phyloP scores from a whole-genome alignment of 257 asterid species.

The Thymus quinquecostatus region DNA sequence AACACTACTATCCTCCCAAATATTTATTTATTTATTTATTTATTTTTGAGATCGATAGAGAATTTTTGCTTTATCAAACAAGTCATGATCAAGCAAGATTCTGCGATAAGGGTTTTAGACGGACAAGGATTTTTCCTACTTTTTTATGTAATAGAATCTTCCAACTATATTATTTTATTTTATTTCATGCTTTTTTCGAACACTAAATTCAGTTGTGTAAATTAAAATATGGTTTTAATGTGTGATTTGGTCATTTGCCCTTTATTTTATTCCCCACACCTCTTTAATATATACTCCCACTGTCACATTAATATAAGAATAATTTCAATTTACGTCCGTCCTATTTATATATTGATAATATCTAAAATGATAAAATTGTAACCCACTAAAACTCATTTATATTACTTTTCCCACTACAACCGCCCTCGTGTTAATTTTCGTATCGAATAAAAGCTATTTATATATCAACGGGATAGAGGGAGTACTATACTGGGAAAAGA shows the following conservation, averaged over 20 bases:
- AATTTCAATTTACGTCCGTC: too few relatives aligned
- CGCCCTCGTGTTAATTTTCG: too few relatives aligned
- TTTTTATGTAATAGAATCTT: constrained; percentile 27
- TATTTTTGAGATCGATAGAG: neutral
- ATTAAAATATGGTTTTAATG: neutral
- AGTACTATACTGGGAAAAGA: neutral
- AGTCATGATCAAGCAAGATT: constrained; percentile 17
- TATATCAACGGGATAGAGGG: too few relatives aligned
- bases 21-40: neutral
- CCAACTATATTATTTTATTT: neutral
- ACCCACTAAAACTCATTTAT: too few relatives aligned
- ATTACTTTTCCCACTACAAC: too few relatives aligned
- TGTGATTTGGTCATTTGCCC: constrained; percentile 22
- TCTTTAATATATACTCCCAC: too few relatives aligned
- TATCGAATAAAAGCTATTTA: too few relatives aligned
- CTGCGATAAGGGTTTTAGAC: constrained; percentile 13
- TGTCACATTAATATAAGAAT: too few relatives aligned
- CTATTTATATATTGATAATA: too few relatives aligned
- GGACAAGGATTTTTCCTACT: constrained; percentile 24
- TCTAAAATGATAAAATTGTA: too few relatives aligned
- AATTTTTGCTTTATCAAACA: constrained; percentile 14
- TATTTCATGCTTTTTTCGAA: neutral
- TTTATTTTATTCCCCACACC: neutral
- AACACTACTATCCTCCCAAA: neutral
- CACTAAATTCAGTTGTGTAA: neutral